A percentile compares a stretch with the other conserved stretches of the same genome.
Evolutionary conservation across 1,284 basidiomycete species (phyloP).

Genomic region (Clitocybe nebularis): DNA sequence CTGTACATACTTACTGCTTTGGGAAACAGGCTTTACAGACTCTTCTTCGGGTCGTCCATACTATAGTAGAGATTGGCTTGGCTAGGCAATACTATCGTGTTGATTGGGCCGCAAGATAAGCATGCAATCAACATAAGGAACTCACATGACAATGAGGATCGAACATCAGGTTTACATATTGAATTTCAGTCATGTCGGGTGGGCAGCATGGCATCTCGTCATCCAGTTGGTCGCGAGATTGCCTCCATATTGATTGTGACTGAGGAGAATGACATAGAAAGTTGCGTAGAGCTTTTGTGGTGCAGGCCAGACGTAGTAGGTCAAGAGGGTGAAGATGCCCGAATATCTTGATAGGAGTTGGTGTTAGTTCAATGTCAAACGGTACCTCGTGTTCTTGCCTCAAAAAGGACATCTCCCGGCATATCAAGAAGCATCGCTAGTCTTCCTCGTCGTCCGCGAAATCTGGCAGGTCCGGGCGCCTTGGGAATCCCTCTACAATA

Average conservation of each 20-base stretch:
- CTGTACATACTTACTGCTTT: slow-evolving; percentile 12
- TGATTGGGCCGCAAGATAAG: slow-evolving; percentile 6
- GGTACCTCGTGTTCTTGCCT: slow-evolving; percentile 11
- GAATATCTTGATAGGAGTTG: slow-evolving; percentile 18
- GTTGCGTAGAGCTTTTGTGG: slow-evolving; percentile 20
- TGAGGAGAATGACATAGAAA: slow-evolving; percentile 21
- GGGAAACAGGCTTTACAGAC: slow-evolving; percentile 19
- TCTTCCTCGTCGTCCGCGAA: too few species aligned
- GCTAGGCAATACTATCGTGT: slow-evolving; percentile 16
- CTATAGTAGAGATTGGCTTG: slow-evolving; percentile 15
- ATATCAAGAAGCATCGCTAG: slow-evolving; percentile 5
- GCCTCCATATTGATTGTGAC: slow-evolving; percentile 17
- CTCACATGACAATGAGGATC: slow-evolving; percentile 19
- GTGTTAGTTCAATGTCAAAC: background rate
- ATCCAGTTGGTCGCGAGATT: slow-evolving; percentile 10
- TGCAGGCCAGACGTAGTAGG: slow-evolving; percentile 22
- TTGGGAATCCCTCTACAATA: background rate
- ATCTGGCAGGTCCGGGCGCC: background rate
- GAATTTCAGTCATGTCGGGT: slow-evolving; percentile 18
- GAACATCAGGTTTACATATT: slow-evolving; percentile 19
- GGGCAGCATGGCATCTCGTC: slow-evolving; percentile 18
- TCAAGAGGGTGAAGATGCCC: slow-evolving; percentile 23
- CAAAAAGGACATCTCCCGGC: slow-evolving; percentile 19
- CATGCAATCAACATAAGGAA: slow-evolving; percentile 2
- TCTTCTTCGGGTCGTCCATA: slow-evolving; percentile 17